Base-by-base conservation (phyloP, 768 basidiomycete species). In the Amanita pallidorosea region DNA sequence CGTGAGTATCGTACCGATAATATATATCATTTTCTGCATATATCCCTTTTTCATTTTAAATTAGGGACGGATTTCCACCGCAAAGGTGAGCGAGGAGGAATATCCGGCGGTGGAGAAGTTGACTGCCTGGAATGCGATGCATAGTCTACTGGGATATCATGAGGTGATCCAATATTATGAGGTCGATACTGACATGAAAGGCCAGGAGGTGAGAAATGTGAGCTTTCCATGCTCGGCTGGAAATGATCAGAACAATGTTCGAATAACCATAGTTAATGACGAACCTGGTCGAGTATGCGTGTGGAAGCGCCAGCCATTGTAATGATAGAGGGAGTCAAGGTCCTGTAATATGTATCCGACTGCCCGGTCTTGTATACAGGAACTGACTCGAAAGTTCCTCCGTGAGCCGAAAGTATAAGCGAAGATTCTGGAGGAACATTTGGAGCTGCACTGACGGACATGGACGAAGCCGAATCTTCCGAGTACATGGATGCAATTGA, bases 401-500 rank as follows among this genome's bases (percentile, higher is more conserved):
- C 34, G 33, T 1, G 17, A 46, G 20, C 17, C 9, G 27, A 18
- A n/a, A n/a, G 45, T 31, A 29, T 2, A 9, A 9, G 29, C 29
- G 45, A 18, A 3, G 35, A 20, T 23, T 17, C 18, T 7, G 47
- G 47, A 20, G 18, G 45, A 17, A 17, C 13, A 36, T 31, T 9
- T n/a, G 46, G n/a, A 33, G 13, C 18, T 34, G 31, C 13, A 3
- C 17, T 7, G 11, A 7, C 4, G 9, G 12, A 47, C 20, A 15
- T 23, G 36, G 33, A 35, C 4, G 47, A 11, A 20, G 47, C 47
- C 34, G 36, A 48, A 11, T 25, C 47, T 17, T 48, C 35, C 18
- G 47, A 38, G 22, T 48, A 48, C 15, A 23, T 25, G 9, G 47
- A 71, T 5, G 60, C 63, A 11, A 61, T 56, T 22, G 70, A 70